Percentiles rank a stretch among this genome's conserved stretches.
Evolutionary conservation across 73 alveolate genomes (phyloP).

Genomic region (Stentor coeruleus): DNA sequence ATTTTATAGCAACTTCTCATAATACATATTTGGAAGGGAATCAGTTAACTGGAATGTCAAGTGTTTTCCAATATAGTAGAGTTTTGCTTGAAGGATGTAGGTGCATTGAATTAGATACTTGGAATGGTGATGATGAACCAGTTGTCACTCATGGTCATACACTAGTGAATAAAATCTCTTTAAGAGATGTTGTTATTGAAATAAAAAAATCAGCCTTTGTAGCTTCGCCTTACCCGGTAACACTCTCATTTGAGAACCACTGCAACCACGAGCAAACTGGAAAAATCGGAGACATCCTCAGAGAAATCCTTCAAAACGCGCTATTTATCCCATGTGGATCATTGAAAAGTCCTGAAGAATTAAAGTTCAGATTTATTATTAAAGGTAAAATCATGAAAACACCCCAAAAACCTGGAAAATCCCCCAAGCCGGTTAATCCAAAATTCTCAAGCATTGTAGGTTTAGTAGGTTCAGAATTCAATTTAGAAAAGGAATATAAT

Average conservation of each 20-base stretch:
- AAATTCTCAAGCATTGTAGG: neutral
- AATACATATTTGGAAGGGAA: constrained; percentile 88
- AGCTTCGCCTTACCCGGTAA: constrained; percentile 72
- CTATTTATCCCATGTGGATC: constrained; percentile 35
- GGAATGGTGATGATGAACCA: constrained; percentile 94
- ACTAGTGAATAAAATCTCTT: constrained; percentile 62
- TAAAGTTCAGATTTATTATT: constrained; percentile 70
- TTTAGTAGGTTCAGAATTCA: neutral
- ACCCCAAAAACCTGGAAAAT: neutral
- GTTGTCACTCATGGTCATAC: constrained; percentile 92
- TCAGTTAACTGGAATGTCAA: constrained; percentile 77
- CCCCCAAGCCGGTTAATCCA: too few species aligned
- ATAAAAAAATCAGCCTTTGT: constrained; percentile 73
- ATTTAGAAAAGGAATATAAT: neutral
- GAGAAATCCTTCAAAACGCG: constrained; percentile 63
- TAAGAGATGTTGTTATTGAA: constrained; percentile 71
- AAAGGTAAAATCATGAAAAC: constrained; percentile 60
- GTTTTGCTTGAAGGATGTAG: constrained; percentile 85
- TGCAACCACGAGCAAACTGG: constrained; percentile 69
- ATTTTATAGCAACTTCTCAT: constrained; percentile 84
- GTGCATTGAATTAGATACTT: constrained; percentile 89
- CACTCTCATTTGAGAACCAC: constrained; percentile 87
- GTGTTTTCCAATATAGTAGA: constrained; percentile 73
- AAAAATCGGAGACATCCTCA: constrained; percentile 59
- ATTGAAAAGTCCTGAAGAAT: constrained; percentile 72